Base-by-base conservation (phyloP, 345 rosid species). In the Citrus australasica region DNA sequence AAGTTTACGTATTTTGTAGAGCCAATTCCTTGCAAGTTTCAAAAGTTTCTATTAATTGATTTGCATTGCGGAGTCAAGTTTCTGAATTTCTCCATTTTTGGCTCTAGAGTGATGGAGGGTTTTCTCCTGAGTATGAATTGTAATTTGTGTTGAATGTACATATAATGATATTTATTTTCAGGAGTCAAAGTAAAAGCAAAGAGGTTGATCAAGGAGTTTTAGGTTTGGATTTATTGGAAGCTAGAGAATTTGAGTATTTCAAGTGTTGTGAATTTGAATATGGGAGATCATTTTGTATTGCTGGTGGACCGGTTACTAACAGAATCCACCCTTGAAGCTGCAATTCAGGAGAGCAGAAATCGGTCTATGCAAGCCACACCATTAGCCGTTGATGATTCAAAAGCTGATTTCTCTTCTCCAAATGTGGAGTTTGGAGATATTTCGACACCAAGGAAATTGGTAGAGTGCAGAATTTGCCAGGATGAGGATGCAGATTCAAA, bases 251-350 rank as follows among this genome's bases (percentile, higher is more conserved):
- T 65, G 71, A 22, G 13, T 30, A 6, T 53, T 73, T 56, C 32
- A 28, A 64, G 59, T 69, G 55, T 28, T 25, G 13, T 69, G 78
- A 53, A 69, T 66, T 80, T 64, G 68, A 48, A 76, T 62, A 95
- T 93, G 99, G 98, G 97, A 64, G 97, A 96, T 85, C 99, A 96
- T 86, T 92, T 96, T 71, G 99, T 94, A 73, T 77, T 96, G 80
- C 82, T 91, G 72, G 95, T 96, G 82, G 97, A 94, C 81, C 91
- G 97, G 33, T 83, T 96, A 86, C 83, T 92, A 24, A 96, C 99
- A 1, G 98, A 91, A 78, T 90, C 97, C 17, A 91, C 98, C 0
- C 74, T 92, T 24, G 94, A 86, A 72, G 97, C 94, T 72, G 97
- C 95, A 37, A 92, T 92, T 46, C 93, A 88, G 38, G 94, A 88